Percentiles rank a stretch among this genome's conserved stretches.
Evolutionary conservation across 148 eudicot species (phyloP).

Genomic region (Suaeda aralocaspica): DNA sequence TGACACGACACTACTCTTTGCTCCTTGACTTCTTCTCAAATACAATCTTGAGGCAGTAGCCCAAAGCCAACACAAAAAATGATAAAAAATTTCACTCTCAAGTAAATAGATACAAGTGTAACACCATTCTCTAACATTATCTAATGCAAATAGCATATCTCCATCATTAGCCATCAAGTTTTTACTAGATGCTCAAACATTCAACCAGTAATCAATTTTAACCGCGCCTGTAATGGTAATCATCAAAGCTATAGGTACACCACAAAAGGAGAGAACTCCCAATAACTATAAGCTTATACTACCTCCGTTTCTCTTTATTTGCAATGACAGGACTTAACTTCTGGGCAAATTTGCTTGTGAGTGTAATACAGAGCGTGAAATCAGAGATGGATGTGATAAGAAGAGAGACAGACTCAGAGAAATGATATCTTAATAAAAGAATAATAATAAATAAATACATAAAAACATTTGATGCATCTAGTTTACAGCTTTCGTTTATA

Average conservation of each 20-base stretch:
- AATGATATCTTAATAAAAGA: too few relatives aligned
- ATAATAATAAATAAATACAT: too few relatives aligned
- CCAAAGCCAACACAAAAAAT: not conserved
- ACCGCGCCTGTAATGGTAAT: not conserved
- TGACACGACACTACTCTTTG: too few relatives aligned
- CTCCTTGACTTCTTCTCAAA: not conserved
- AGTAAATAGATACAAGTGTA: not conserved
- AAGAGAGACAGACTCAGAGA: too few relatives aligned
- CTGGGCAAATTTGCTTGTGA: too few relatives aligned
- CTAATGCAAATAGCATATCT: not conserved
- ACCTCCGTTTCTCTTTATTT: too few relatives aligned
- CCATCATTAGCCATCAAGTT: slow-evolving; percentile 7
- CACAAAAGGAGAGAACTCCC: not conserved
- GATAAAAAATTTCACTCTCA: not conserved
- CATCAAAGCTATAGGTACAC: not conserved
- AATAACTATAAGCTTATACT: not conserved
- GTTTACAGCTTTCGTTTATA: too few relatives aligned
- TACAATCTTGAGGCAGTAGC: not conserved
- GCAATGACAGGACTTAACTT: too few relatives aligned
- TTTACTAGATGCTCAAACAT: not conserved
- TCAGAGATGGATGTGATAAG: too few relatives aligned
- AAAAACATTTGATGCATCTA: too few relatives aligned
- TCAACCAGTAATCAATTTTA: not conserved
- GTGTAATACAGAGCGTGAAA: too few relatives aligned
- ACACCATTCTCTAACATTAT: too few relatives aligned